A percentile compares a stretch with the other conserved stretches of the same genome.
phyloP scores from a whole-genome alignment of 176 grass and related monocot genomes.

The Ensete ventricosum region DNA sequence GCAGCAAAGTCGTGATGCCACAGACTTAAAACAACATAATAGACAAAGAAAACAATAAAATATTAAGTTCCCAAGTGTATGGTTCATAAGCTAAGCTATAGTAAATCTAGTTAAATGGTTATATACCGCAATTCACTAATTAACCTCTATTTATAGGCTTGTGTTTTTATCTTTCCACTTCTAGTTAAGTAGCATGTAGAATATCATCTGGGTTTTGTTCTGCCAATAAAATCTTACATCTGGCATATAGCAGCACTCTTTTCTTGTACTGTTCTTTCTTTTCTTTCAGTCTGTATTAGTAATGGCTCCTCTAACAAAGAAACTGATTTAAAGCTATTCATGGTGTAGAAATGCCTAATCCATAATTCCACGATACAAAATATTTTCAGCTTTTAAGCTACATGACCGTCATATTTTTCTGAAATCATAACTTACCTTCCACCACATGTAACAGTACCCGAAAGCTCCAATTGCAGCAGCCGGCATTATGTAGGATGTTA shows the following conservation, averaged over 20 bases:
- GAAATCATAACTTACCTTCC: slow-evolving; percentile 52
- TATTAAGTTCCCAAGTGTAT: not conserved
- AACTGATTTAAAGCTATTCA: no score
- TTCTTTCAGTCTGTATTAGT: no score
- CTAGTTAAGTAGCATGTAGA: not conserved
- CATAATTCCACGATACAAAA: not conserved
- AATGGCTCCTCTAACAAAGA: no score
- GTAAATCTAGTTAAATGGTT: not conserved
- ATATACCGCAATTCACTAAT: not conserved
- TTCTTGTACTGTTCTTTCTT: no score
- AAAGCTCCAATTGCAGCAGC: slow-evolving; percentile 79
- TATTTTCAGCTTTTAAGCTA: not conserved
- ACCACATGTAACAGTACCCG: slow-evolving; percentile 99
- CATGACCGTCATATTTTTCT: not conserved
- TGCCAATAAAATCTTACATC: no score
- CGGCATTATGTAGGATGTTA: slow-evolving; percentile 81
- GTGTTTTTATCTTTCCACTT: not conserved
- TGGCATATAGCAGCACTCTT: no score
- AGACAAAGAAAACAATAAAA: no score
- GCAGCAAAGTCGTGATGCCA: no score
- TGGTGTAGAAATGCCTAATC: not conserved
- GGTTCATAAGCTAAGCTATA: not conserved
- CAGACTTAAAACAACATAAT: no score
- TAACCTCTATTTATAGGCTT: not conserved
- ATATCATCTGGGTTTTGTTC: not conserved